Conservation (phyloP, 2,329 filamentous ascomycete genomes). For the Exophiala sp. region DNA sequence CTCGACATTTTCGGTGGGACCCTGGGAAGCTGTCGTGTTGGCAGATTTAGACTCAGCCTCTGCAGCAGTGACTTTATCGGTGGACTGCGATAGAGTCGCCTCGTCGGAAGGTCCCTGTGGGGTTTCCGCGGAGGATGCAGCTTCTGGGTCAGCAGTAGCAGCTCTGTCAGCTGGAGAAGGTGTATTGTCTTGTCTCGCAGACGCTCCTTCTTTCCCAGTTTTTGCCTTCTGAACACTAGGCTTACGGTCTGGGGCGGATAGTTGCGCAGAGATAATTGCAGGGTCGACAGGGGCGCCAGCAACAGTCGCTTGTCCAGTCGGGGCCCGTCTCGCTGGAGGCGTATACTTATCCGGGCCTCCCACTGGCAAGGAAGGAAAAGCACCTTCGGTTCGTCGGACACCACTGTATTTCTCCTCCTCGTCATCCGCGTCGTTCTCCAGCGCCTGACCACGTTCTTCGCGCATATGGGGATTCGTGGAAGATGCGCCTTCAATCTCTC, state of each 20-base stretch:
- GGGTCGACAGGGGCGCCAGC: slow-evolving; percentile 75
- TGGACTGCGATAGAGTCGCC: slow-evolving; percentile 24
- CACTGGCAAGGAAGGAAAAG: slow-evolving; percentile 59
- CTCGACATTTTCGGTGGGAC: slow-evolving; percentile 56
- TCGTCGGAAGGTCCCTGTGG: slow-evolving; percentile 12
- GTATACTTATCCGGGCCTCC: slow-evolving; percentile 70
- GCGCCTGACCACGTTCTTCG: slow-evolving; percentile 73
- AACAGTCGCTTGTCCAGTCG: slow-evolving; percentile 65
- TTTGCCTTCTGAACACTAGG: slow-evolving; percentile 27
- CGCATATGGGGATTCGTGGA: slow-evolving; percentile 75
- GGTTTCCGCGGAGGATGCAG: neutral
- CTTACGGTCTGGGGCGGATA: slow-evolving; percentile 48
- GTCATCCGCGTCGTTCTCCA: slow-evolving; percentile 61
- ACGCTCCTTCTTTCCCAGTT: slow-evolving; percentile 35
- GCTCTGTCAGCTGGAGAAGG: slow-evolving; percentile 6
- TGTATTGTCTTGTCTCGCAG: slow-evolving; percentile 1
- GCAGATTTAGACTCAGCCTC: slow-evolving; percentile 20
- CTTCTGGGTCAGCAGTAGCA: slow-evolving; percentile 2
- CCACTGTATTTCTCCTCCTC: slow-evolving; percentile 98
- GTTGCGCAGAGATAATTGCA: slow-evolving; percentile 82
- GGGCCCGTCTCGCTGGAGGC: slow-evolving; percentile 78
- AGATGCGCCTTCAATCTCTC: slow-evolving; percentile 76
- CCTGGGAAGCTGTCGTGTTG: slow-evolving; percentile 42
- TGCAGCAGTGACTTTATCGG: slow-evolving; percentile 43
- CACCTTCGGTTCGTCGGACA: slow-evolving; percentile 62